These are phyloP conservation scores for Sporothrix brasiliensis DNA, from an alignment of 2,329 filamentous ascomycete genomes.

Conservation along the genomic window DNA sequence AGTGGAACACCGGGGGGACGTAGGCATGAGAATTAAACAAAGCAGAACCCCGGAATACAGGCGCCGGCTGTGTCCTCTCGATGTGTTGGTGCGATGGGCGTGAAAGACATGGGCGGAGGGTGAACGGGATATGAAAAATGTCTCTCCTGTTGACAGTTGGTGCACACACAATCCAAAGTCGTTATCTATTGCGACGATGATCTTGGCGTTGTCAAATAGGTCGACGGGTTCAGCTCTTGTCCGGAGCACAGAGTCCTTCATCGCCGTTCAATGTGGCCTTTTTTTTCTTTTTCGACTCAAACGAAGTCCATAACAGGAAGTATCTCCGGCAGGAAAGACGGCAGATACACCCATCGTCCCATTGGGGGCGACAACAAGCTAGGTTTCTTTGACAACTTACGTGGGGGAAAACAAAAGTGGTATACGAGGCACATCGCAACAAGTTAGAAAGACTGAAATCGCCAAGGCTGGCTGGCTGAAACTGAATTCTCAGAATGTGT, in stretches of 20 bases:
- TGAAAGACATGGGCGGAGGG: neutral
- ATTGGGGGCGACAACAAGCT: conserved; percentile 5
- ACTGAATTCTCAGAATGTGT: neutral
- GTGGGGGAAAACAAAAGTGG: neutral
- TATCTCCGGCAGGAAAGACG: too few species aligned
- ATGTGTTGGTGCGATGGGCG: neutral
- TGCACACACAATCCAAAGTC: too few species aligned
- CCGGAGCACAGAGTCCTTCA: too few species aligned
- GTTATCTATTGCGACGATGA: too few species aligned
- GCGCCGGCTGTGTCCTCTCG: neutral
- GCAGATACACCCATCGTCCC: neutral
- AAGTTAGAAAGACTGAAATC: neutral
- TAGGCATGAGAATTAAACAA: neutral
- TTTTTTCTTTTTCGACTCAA: too few species aligned
- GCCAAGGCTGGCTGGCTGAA: neutral
- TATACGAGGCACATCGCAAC: neutral
- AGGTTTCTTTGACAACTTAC: too few species aligned
- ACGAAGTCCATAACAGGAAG: neutral
- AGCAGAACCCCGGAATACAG: neutral
- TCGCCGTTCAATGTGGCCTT: too few species aligned
- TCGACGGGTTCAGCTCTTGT: too few species aligned
- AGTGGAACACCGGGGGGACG: too few species aligned
- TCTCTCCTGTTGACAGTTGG: too few species aligned
- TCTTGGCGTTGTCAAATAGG: too few species aligned
- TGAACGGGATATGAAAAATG: too few species aligned